Evolutionary conservation across 1,284 basidiomycete genomes (phyloP), one percentile per base, ranked within the genome.

Genomic region (Macrocybe sp.): DNA sequence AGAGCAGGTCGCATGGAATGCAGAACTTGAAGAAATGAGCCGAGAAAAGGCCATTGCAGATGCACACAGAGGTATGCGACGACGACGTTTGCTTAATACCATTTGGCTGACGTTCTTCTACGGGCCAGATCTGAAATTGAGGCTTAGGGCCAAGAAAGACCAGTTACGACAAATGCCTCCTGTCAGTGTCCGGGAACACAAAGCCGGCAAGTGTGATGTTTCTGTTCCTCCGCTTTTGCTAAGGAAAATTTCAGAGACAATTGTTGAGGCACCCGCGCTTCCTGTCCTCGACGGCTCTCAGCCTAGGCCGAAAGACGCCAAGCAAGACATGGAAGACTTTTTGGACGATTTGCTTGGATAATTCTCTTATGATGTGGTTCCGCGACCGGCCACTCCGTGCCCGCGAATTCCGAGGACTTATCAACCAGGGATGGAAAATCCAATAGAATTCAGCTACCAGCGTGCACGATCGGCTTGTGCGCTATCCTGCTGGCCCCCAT

Each of bases 1-100:
- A 0, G 73, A 81, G 52, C 64, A 74, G 42, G 77, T 89, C 12
- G 75, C 77, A 46, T 89, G 86, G 86, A 78, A 85, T 55, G 68
- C 73, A 1, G 66, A 75, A 29, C 63, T 89, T 2, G 84, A 88
- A 41, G 69, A 76, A 38, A 69, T 90, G 68, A 76, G 67, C 36
- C 71, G 76, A 16, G 85, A 87, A 52, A 89, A 89, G 56, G 76
- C 76, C 2, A 73, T 75, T 3, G 85, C 86, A 0, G 85, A 89
- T 50, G 86, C 87, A 16, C 75, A 75, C 33, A 72, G 86, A 73
- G 87, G 87, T 85, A 47, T 37, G 67, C n/a, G n/a, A n/a, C n/a
- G n/a, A n/a, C n/a, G n/a, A n/a, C n/a, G n/a, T n/a, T n/a, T 39
- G n/a, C 36, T 39, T 39, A 2, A 11, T 32, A 10, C 31, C n/a